Evolutionary conservation across 2,329 filamentous ascomycete genomes (phyloP).

Genomic region (Talaromyces sp.): DNA sequence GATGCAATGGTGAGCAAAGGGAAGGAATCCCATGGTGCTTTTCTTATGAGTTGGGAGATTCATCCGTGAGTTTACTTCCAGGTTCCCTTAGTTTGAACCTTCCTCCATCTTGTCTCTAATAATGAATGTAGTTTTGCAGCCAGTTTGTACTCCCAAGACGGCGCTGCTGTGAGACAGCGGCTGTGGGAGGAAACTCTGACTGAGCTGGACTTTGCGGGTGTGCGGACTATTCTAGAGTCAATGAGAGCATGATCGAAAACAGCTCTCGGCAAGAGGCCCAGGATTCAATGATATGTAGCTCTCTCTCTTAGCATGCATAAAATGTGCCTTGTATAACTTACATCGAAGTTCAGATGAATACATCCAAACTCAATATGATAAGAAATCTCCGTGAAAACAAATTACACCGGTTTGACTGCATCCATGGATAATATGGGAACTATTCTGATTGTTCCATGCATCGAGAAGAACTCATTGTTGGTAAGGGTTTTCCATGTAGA

Average conservation of each 20-base stretch:
- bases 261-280: neutral
- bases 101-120: neutral
- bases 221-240: neutral
- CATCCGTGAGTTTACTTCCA: neutral
- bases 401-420: neutral
- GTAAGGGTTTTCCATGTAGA: neutral
- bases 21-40: neutral
- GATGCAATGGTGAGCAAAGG: neutral
- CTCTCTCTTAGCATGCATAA: neutral
- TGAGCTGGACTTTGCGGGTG: neutral
- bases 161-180: neutral
- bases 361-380: neutral
- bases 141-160: neutral
- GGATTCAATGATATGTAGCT: neutral
- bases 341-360: neutral
- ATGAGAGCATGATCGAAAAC: neutral
- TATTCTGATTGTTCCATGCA: neutral
- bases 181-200: neutral
- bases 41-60: neutral
- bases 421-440: neutral
- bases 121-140: neutral
- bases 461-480: neutral
- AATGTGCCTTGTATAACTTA: neutral
- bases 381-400: neutral
- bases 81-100: neutral